A percentile compares a stretch with the other conserved stretches of the same genome.
Evolutionary conservation across 2,329 filamentous ascomycete species (phyloP).

Genomic region (Trichoderma afroharzianum): DNA sequence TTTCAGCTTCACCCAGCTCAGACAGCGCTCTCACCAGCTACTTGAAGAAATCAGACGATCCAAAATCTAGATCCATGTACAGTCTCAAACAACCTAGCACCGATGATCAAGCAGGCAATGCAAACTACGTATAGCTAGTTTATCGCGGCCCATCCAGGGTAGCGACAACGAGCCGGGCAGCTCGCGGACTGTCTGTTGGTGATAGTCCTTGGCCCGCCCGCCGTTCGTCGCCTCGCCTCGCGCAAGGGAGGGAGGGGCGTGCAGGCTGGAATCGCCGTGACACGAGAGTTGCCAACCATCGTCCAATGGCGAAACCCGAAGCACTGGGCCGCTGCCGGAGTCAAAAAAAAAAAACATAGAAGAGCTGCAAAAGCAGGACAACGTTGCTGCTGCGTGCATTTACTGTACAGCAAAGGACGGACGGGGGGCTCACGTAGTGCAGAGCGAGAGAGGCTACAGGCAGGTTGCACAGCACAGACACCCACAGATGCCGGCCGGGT

Average conservation of each 20-base stretch:
- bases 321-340: conserved; percentile 1
- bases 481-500: too few species aligned
- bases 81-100: neutral
- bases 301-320: conserved; percentile 8
- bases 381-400: conserved; percentile 3
- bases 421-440: neutral
- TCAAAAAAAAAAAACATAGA: neutral
- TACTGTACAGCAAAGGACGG: too few species aligned
- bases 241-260: neutral
- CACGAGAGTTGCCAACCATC: neutral
- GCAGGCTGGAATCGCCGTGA: neutral
- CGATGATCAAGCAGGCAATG: neutral
- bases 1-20: neutral
- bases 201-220: neutral
- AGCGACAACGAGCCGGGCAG: neutral
- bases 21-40: neutral
- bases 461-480: neutral
- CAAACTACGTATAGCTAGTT: neutral
- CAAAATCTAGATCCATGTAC: neutral
- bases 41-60: neutral
- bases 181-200: neutral
- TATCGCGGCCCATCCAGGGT: neutral
- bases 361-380: neutral
- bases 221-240: neutral
- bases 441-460: neutral